Percentiles rank a stretch among this genome's conserved stretches.
Evolutionary conservation across 2,329 filamentous ascomycete species (phyloP).

Genomic region (Lasiodiplodia citricola): DNA sequence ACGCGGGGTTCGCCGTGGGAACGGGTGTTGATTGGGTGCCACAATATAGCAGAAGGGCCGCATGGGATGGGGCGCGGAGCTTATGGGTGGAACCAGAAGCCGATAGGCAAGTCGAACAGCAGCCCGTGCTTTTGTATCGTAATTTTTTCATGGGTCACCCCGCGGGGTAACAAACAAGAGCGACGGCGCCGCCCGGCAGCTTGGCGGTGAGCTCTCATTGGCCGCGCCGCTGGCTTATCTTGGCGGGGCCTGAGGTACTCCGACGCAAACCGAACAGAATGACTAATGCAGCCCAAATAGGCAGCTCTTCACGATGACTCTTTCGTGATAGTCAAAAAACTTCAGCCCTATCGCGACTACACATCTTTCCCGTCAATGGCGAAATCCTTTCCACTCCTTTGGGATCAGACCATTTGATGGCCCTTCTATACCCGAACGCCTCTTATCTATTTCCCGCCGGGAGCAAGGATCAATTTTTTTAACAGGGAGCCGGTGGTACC

Average conservation of each 20-base stretch:
- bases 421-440: neutral
- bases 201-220: neutral
- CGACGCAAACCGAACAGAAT: slow-evolving; percentile 1
- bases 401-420: neutral
- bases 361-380: neutral
- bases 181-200: neutral
- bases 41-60: neutral
- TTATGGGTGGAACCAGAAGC: neutral
- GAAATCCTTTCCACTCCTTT: neutral
- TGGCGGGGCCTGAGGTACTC: neutral
- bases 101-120: neutral
- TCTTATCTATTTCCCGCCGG: neutral
- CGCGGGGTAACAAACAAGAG: neutral
- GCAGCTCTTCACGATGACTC: neutral
- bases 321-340: neutral
- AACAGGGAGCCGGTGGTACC: neutral
- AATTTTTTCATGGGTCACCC: slow-evolving; percentile 8
- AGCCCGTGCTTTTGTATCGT: slow-evolving; percentile 4
- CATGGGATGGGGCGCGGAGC: neutral
- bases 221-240: neutral
- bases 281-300: neutral
- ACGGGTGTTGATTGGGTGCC: neutral
- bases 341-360: neutral
- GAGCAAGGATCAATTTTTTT: neutral
- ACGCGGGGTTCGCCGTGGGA: neutral